phyloP scores from a whole-genome alignment of 208 protist species.

The Acanthamoeba sp. region DNA sequence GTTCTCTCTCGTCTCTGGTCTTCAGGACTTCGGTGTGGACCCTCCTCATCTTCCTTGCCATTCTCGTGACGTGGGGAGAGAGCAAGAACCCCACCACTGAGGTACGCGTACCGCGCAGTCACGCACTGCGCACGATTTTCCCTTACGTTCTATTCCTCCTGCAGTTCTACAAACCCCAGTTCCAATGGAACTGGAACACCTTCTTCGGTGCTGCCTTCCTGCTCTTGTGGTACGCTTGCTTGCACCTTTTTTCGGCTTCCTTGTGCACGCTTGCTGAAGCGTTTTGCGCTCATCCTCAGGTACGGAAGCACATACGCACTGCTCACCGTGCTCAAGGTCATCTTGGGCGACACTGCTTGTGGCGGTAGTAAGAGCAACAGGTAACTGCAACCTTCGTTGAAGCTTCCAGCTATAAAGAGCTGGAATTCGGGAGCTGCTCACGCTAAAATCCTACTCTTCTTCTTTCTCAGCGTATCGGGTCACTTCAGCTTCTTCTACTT shows the following conservation, averaged over 20 bases:
- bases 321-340: neutral
- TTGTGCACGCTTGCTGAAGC: no score
- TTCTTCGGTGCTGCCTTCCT: constrained; percentile 17
- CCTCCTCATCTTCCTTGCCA: constrained; percentile 37
- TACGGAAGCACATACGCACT: constrained; percentile 47
- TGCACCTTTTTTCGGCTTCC: neutral
- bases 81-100: neutral
- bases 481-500: constrained; percentile 70
- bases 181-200: constrained; percentile 59
- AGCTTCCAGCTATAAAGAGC: no score
- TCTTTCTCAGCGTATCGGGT: constrained; percentile 34
- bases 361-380: constrained; percentile 32
- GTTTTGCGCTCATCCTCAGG: neutral
- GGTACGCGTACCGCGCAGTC: neutral
- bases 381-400: neutral
- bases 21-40: neutral
- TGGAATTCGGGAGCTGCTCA: no score
- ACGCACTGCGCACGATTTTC: neutral
- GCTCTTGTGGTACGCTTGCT: neutral
- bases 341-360: constrained; percentile 32
- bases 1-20: constrained; percentile 36
- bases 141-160: neutral
- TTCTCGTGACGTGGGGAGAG: constrained; percentile 27
- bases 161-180: constrained; percentile 30
- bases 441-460: neutral